phyloP scores from a whole-genome alignment of 2,329 filamentous ascomycete genomes.

The Colletotrichum noveboracense region DNA sequence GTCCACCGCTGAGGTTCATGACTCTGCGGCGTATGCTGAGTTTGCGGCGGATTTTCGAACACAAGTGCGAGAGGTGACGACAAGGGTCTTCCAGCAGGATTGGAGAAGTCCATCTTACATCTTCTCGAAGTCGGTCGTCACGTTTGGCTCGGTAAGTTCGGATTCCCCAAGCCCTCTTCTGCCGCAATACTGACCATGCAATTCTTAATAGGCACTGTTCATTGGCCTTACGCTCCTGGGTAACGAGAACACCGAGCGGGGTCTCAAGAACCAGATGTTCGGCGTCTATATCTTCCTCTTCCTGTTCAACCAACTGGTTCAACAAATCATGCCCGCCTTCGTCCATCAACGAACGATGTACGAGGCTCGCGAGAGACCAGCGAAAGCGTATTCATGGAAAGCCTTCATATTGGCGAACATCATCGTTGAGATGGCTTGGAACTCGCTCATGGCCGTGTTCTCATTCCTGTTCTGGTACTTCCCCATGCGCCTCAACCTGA shows the following conservation, averaged over 20 bases:
- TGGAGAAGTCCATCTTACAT: constrained; percentile 80
- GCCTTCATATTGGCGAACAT: constrained; percentile 71
- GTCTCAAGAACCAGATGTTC: constrained; percentile 71
- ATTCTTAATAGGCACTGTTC: constrained; percentile 53
- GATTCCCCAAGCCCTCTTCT: neutral
- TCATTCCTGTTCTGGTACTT: constrained; percentile 73
- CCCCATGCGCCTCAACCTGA: constrained; percentile 66
- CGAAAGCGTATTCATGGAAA: constrained; percentile 72
- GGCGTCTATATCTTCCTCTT: constrained; percentile 68
- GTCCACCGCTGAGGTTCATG: neutral
- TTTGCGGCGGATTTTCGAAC: constrained; percentile 70
- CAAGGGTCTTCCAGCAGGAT: constrained; percentile 77
- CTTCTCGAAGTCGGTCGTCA: constrained; percentile 70
- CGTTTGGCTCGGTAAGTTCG: constrained; percentile 43
- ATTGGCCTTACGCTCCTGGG: constrained; percentile 69
- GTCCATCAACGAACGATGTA: constrained; percentile 68
- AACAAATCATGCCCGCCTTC: constrained; percentile 70
- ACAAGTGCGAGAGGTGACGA: constrained; percentile 65
- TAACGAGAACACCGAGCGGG: constrained; percentile 60
- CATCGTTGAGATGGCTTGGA: constrained; percentile 71
- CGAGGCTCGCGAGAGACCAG: constrained; percentile 69
- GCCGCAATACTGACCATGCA: neutral
- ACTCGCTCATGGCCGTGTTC: constrained; percentile 63
- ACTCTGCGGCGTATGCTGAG: neutral
- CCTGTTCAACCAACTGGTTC: constrained; percentile 48